Conservation (phyloP, 169 alveolate species). For the Eimeria acervulina region DNA sequence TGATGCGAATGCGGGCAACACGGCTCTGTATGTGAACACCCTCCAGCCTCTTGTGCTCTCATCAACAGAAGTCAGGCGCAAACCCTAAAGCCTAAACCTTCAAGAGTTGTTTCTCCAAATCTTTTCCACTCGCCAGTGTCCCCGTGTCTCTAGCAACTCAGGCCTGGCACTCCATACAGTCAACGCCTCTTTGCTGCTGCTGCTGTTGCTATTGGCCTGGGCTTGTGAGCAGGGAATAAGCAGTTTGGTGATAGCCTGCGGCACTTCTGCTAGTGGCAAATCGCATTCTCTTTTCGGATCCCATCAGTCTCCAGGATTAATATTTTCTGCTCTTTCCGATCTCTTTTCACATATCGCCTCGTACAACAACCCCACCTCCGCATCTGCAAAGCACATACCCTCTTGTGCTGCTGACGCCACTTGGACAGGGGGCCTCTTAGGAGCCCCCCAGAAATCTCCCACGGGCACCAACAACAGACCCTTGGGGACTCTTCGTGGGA, state of each 20-base stretch:
- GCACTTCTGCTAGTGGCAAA: conserved; percentile 73
- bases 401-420: not conserved
- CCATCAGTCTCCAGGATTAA: conserved; percentile 67
- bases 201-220: not conserved
- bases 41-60: conserved; percentile 80
- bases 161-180: not conserved
- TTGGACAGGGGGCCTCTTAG: not conserved
- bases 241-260: conserved; percentile 67
- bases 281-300: conserved; percentile 67
- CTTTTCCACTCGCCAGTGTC: not conserved
- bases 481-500: not conserved
- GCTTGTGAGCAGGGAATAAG: conserved; percentile 56
- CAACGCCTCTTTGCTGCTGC: not conserved
- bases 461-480: not conserved
- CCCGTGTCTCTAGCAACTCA: not conserved
- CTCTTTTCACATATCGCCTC: conserved; percentile 77
- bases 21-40: conserved; percentile 39
- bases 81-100: conserved; percentile 15
- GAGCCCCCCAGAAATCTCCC: not conserved
- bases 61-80: conserved; percentile 61
- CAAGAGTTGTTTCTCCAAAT: not conserved
- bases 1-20: conserved; percentile 38
- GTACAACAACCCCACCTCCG: conserved; percentile 28
- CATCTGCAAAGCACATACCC: not conserved
- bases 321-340: conserved; percentile 54